Base-by-base conservation (phyloP, 2,329 filamentous ascomycete species). In the Stachybotrys echinatus region DNA sequence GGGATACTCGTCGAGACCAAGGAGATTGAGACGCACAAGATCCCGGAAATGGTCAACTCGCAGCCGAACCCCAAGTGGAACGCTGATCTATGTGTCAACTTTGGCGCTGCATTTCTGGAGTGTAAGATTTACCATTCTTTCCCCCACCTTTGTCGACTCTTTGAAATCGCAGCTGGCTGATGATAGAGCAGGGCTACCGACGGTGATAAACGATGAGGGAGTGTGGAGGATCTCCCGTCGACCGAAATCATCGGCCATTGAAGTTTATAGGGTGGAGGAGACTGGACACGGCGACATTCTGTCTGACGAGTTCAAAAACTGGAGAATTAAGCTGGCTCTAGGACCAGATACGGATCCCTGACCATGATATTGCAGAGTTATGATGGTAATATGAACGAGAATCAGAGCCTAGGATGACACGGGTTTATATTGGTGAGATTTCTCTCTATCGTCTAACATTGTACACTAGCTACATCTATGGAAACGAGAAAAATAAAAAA, bases 1-100 rank as follows among this genome's bases (percentile, higher is more conserved):
- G 92, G 94, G 7, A 79, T 89, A 48, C 74, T 99, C 20, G 76
- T 77, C 45, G 76, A 81, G 12, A 64, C 95, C 12, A 82, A 95
- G 64, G 89, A 95, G 62, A 80, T 95, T 27, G 81, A 89, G 52
- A 96, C 92, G 2, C 82, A 84, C 43, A 77, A 74, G 23, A 90
- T 99, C 49, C 94, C 94, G 0, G 79, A 81, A 2, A 87, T 81
- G 47, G 88, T 95, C 14, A 83, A 86, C 59, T 77, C 81, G 48
- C 69, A 77, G 10, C 84, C 85, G 0, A 81, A 80, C 23, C 75
- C 75, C 2, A 81, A 80, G 44, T 99, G 94, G 94, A 89, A 97
- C 70, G 92, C 89, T 18, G 92, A 96, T 63, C 81, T 88, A 57
- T 96, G 92, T 63, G 94, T 97, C 62, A 96, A 95, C 59, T 96